Percentiles rank a stretch among this genome's conserved stretches.
Conservation (phyloP, 208 protist genomes). For the Balamuthia mandrillaris region DNA sequence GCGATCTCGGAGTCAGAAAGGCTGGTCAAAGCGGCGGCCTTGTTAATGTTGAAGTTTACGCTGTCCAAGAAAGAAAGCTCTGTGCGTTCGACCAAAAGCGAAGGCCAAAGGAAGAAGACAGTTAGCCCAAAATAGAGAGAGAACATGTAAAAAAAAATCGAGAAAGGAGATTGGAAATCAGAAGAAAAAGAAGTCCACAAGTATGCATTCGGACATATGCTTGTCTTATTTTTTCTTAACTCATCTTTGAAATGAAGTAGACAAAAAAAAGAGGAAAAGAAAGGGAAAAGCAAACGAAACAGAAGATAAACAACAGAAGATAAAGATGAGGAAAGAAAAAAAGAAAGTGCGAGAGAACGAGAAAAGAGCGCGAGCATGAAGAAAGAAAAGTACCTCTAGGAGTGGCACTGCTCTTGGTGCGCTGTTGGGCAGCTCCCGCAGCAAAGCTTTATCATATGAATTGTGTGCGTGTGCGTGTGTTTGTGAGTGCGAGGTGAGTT, state of each 20-base stretch:
- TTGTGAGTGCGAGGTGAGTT: too few relatives aligned
- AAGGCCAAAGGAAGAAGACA: background rate
- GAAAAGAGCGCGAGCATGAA: background rate
- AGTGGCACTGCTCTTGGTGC: background rate
- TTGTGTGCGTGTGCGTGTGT: too few relatives aligned
- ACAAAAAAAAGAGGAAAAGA: background rate
- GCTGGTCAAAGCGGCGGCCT: background rate
- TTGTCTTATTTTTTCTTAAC: background rate
- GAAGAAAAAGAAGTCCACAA: background rate
- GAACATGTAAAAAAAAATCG: background rate
- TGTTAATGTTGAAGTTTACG: slow-evolving; percentile 7
- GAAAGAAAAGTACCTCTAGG: background rate
- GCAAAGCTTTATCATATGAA: background rate
- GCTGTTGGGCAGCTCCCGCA: background rate
- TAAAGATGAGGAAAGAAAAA: background rate
- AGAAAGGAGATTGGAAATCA: background rate
- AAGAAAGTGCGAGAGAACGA: background rate
- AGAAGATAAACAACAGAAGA: too few relatives aligned
- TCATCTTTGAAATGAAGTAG: background rate
- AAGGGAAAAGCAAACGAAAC: background rate
- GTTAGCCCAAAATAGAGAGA: background rate
- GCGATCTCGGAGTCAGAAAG: background rate
- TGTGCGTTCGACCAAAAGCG: background rate
- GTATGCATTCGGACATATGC: background rate
- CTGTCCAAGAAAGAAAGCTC: slow-evolving; percentile 1